Evolutionary conservation across 2,329 filamentous ascomycete genomes (phyloP), one percentile per base, ranked within the genome.

Genomic region (Monosporascus sp.): DNA sequence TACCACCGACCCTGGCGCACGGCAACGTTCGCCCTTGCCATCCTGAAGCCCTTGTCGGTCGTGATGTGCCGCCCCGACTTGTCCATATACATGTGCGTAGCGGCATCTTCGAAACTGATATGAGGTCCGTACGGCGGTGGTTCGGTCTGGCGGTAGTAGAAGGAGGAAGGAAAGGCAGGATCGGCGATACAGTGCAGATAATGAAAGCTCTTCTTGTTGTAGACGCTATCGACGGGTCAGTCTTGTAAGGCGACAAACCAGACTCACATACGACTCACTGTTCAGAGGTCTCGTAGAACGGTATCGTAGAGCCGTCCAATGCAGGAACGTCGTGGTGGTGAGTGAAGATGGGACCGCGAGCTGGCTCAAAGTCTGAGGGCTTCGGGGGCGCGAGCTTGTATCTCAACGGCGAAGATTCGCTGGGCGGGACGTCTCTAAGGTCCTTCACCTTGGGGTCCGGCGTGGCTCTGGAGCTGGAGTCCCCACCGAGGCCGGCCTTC

Each of bases 121-220:
- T 91, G 87, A 5, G 94, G 82, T 35, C 86, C 84, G 64, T 89
- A 92, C 0, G 95, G 94, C 55, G 85, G 85, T 6, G 89, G 84
- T 66, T 97, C 94, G 44, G 91, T 94, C 61, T 91, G 87, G 56
- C 92, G 87, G 72, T 96, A 97, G 75, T 89, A 94, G 64, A 95
- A 83, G 58, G 86, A 91, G 58, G 91, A 90, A 7, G 90, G 86
- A 65, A 97, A 96, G 20, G 82, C 78, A 1, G 91, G 91, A 61
- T 97, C 92, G 60, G 91, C 91, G 60, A 97, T 92, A 68, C 90
- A 95, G 63, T 92, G 89, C 35, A 86, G 88, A 69, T 97, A 97
- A 55, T 91, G 88, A 68, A 93, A 97, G 52, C 87, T 82, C 63
- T 84, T 85, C 62, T 86, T 85, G 59, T 86, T 87, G 54, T 76